Base-by-base conservation (phyloP, 257 asterid species). In the Lycium ferocissimum region DNA sequence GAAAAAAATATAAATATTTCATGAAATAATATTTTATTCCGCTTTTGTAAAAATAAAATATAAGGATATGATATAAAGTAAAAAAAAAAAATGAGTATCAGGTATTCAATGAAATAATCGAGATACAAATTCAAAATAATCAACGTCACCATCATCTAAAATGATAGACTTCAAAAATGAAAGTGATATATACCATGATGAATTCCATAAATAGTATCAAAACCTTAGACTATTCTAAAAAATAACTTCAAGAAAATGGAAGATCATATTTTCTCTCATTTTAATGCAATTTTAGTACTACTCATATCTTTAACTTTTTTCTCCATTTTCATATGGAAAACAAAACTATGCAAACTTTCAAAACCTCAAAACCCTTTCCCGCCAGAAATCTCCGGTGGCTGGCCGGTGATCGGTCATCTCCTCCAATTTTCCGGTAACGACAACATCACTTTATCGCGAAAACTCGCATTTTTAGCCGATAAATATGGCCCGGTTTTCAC, bases 381-480 rank as follows among this genome's bases (percentile, higher is more conserved):
- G n/a, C 86, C 86, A 1, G 82, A 83, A 51, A 83, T 85, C 15
- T 59, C 76, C 45, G 88, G 88, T 11, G 69, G 81, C 18, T 86
- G 84, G 86, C 88, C 88, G 0, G 33, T 86, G 14, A 83, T 86
- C 22, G 88, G 86, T 22, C 88, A 86, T 61, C 86, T 87, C 15
- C 85, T 73, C 22, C 80, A 59, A 26, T 37, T 85, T 4, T 53
- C 62, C 2, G 79, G 53, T 83, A 17, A 10, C 61, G 80, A 1
- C 49, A n/a, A 26, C 58, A n/a, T 18, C 56, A 83, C 47, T 62
- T 85, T 51, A 54, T 59, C 20, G 7, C 81, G 45, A 20, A 70
- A 20, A 13, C 35, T 88, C 11, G 83, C 80, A 2, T 4, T 61
- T 13, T 13, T 85, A 37, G 88, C 90, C 2, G 85, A 88, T 13